Base-by-base conservation (phyloP, 2,329 filamentous ascomycete species). In the Neonectria coccinea region DNA sequence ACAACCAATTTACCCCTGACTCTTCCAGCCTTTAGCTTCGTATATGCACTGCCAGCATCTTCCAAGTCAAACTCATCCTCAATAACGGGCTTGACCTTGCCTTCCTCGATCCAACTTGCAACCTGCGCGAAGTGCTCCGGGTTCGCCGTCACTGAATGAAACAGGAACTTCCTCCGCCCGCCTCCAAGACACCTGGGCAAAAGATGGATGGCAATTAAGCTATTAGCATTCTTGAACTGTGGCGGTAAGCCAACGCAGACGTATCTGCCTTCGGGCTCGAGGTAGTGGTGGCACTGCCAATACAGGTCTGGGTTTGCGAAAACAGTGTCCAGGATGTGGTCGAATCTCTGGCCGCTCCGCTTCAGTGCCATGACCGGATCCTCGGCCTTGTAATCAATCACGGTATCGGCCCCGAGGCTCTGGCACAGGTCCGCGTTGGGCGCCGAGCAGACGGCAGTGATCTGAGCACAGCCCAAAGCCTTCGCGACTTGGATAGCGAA, bases 401-500 rank as follows among this genome's bases (percentile, higher is more conserved):
- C 53, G 1, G 61, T 39, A n/a, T 67, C 57, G 0, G 69, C 67
- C 5, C 69, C 67, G 0, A 71, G 61, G 0, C 10, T 42, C 0
- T 41, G 29, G 3, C 69, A 71, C 0, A 71, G 54, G 0, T 65
- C 57, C 0, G 52, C 51, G 3, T 64, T 70, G 0, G 59, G 51
- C 6, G 31, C 18, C 10, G 67, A 70, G 36, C 53, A 71, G 9
- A 70, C 57, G 1, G 39, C 52, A 0, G 59, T 65, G 8, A 71
- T 39, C 1, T 65, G 57, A 14, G 58, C 47, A 12, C 50, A 65
- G 1, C 67, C 69, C 0, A 70, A 1, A 1, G 57, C 59, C 8
- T 70, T 71, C 0, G 69, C 69, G 2, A 68, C 47, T 8, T 71
- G 69, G 0, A 70, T 62, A 0, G 69, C 69, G 20, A 71, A 71